These are phyloP conservation scores for Schizophyllum commune DNA, from an alignment of 1,284 basidiomycete genomes.

Conservation along the genomic window DNA sequence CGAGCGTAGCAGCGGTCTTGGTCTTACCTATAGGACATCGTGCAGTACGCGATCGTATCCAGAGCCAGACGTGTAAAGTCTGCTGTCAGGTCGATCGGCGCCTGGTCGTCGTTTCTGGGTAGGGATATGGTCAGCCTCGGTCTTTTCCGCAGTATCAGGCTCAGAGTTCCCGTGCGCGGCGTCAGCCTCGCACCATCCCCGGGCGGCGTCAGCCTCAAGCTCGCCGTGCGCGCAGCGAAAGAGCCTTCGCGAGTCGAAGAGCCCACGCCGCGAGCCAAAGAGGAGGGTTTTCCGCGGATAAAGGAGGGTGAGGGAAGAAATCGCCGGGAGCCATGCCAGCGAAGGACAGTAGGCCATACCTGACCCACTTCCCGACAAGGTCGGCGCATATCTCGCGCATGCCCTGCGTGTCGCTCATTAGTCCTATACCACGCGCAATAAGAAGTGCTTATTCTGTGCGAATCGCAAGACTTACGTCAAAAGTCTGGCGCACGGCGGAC, in stretches of 20 bases:
- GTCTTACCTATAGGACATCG: constrained; percentile 40
- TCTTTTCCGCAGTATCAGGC: too few species aligned
- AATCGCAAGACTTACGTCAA: not conserved
- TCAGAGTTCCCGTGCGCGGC: too few species aligned
- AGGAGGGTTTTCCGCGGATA: too few species aligned
- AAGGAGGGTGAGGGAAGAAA: too few species aligned
- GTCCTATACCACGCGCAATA: constrained; percentile 27
- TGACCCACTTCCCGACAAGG: constrained; percentile 33
- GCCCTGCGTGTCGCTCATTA: constrained; percentile 41
- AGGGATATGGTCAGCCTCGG: not conserved
- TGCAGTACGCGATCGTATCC: constrained; percentile 37
- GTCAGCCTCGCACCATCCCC: too few species aligned
- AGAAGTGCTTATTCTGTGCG: not conserved
- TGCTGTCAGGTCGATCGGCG: constrained; percentile 34
- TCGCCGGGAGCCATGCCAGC: too few species aligned
- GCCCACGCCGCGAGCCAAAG: too few species aligned
- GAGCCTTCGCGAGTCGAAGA: too few species aligned
- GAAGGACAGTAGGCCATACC: too few species aligned
- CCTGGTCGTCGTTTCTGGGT: constrained; percentile 34
- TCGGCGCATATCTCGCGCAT: constrained; percentile 45
- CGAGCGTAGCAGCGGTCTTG: too few species aligned
- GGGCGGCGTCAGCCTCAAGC: too few species aligned
- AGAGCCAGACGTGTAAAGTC: constrained; percentile 43
- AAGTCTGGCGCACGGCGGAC: not conserved
- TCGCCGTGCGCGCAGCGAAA: too few species aligned